Percentiles rank a stretch among this genome's conserved stretches.
These are phyloP conservation scores for Penicillium nordicum DNA, from an alignment of 2,329 filamentous ascomycete species.

Conservation along the genomic window DNA sequence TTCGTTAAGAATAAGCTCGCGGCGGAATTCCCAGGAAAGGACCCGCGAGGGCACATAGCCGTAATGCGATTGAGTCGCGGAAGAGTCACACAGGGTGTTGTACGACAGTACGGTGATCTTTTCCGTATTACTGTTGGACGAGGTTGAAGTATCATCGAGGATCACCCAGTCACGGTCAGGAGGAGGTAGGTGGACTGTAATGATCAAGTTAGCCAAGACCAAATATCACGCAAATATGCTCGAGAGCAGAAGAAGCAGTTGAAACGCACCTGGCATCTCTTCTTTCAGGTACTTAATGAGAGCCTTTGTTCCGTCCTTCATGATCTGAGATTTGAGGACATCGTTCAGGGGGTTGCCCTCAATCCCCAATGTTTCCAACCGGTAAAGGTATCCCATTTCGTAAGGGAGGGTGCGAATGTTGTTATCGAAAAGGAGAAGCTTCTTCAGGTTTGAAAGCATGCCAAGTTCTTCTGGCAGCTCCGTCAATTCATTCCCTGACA, in stretches of 20 bases:
- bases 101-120: constrained; percentile 84
- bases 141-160: constrained; percentile 55
- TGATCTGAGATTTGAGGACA: constrained; percentile 73
- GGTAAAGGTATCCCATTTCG: constrained; percentile 84
- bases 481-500: constrained; percentile 81
- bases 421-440: constrained; percentile 86
- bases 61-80: constrained; percentile 78
- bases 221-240: not conserved
- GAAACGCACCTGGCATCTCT: constrained; percentile 70
- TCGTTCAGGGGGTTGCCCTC: constrained; percentile 84
- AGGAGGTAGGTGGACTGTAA: constrained; percentile 70
- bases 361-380: constrained; percentile 83
- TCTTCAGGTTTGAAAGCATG: constrained; percentile 91
- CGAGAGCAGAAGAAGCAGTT: not conserved
- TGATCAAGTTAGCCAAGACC: constrained; percentile 18
- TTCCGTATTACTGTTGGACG: constrained; percentile 54
- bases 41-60: constrained; percentile 84
- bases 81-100: constrained; percentile 94
- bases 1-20: constrained; percentile 77
- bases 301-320: constrained; percentile 82
- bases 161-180: constrained; percentile 72
- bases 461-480: constrained; percentile 86
- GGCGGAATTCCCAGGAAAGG: constrained; percentile 82
- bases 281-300: constrained; percentile 81
- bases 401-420: constrained; percentile 75